phyloP scores from a whole-genome alignment of 345 rosid species.

The Eucalyptus brandiana region DNA sequence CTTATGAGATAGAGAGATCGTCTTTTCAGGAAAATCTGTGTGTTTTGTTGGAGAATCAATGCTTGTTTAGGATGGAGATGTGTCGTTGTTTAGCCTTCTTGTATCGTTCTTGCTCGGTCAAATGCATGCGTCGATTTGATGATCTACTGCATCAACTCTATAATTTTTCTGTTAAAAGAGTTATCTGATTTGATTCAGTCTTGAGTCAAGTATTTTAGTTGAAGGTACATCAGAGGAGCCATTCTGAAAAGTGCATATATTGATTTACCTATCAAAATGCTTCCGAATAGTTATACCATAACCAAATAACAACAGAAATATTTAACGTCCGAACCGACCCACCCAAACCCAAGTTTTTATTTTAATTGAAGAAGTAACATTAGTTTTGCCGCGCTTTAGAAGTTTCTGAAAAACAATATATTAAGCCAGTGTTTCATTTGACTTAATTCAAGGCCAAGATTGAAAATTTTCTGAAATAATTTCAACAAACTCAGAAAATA shows the following conservation, averaged over 20 bases:
- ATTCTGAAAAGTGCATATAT: neutral
- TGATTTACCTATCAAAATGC: neutral
- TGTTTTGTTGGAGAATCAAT: neutral
- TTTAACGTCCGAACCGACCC: neutral
- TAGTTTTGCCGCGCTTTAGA: neutral
- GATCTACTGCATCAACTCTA: neutral
- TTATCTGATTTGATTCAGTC: neutral
- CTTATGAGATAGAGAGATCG: neutral
- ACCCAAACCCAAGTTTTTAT: neutral
- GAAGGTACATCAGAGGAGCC: neutral
- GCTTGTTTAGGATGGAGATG: neutral
- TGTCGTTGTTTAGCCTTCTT: neutral
- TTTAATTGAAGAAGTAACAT: neutral
- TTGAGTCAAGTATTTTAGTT: neutral
- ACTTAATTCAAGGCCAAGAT: neutral
- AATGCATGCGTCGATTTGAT: neutral
- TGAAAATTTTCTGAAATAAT: neutral
- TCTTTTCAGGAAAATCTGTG: neutral
- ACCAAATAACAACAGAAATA: neutral
- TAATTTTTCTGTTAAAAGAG: neutral
- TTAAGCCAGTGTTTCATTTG: neutral
- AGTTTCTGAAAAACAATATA: neutral
- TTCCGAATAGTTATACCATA: neutral
- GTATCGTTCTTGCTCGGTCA: neutral
- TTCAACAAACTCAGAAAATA: neutral